Evolutionary conservation across 352 stramenopile species (phyloP), one percentile per base, ranked within the genome.

Genomic region (Discostella stelligera): DNA sequence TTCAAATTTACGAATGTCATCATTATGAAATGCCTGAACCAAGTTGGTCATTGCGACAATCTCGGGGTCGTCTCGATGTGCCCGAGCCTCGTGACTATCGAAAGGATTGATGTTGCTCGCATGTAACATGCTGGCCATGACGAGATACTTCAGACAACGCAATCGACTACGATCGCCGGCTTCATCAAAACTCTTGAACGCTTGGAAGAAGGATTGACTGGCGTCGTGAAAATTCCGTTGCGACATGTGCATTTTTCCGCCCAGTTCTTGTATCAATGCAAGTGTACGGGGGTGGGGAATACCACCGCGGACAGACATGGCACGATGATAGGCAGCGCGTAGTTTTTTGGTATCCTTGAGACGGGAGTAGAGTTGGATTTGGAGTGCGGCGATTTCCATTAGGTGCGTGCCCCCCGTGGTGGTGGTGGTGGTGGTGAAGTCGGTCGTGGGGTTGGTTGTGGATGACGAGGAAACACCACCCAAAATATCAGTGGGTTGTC

Each of bases 171-270:
- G 87, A 84, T 98, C 95, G 37, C 95, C 95, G n/a, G 95, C 95
- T 82, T 98, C 95, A 79, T 98, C 95, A 76, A 97, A 98, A 70
- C 91, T 96, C 79, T 98, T 98, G 82, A 98, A 98, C 9, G 94
- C 95, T 60, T 97, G 94, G 70, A 98, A 98, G 60, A 98, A 98
- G 23, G 96, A 94, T 59, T 95, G 96, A 0, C 90, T 92, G 0
- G 95, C 95, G 50, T 95, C 95, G 66, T 98, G 92, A 89, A 96
- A 98, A 63, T 97, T 94, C 5, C 94, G 89, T 79, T 96, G 61
- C 46, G 56, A 71, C 93, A 98, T 97, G 82, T 98, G 94, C 94
- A 97, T 98, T 82, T 98, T 98, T 0, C 95, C 95, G 39, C 95
- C 95, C 48, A 96, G 94, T 77, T 98, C 95, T 80, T 97, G 94